Evolutionary conservation across 768 basidiomycete genomes (phyloP).

Genomic region (Chalciporus chontae): DNA sequence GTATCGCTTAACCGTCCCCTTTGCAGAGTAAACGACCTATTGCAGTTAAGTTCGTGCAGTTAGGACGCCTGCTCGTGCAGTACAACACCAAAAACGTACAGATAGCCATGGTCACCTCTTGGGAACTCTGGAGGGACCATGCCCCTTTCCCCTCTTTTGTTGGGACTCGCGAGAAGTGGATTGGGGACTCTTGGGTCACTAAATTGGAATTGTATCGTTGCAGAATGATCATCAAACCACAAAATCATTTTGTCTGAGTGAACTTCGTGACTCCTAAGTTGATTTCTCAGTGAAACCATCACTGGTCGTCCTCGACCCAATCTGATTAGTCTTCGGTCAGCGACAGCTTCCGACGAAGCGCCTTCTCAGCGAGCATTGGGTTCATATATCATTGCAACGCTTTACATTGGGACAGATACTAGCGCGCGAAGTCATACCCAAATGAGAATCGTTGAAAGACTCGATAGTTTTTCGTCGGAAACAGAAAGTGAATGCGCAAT

Average conservation of each 20-base stretch:
- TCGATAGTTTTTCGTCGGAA: too few species aligned
- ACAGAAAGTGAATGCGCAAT: too few species aligned
- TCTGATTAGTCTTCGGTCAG: too few species aligned
- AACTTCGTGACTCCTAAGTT: too few species aligned
- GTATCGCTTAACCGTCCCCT: neutral
- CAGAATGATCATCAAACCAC: slow-evolving; percentile 11
- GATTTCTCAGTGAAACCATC: too few species aligned
- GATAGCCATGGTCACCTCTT: slow-evolving; percentile 19
- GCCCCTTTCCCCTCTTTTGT: slow-evolving; percentile 16
- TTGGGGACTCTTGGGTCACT: slow-evolving; percentile 24
- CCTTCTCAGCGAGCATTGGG: too few species aligned
- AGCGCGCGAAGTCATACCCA: too few species aligned
- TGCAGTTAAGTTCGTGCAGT: slow-evolving; percentile 29
- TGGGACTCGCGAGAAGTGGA: slow-evolving; percentile 21
- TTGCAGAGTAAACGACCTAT: slow-evolving; percentile 36
- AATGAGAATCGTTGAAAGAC: too few species aligned
- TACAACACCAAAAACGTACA: slow-evolving; percentile 11
- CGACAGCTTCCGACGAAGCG: too few species aligned
- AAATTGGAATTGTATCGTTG: slow-evolving; percentile 21
- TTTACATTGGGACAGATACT: too few species aligned
- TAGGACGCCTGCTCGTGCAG: slow-evolving; percentile 24
- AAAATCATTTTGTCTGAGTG: neutral
- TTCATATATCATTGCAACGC: too few species aligned
- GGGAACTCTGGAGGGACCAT: slow-evolving; percentile 18
- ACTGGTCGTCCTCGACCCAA: neutral